Conservation (phyloP, 257 asterid species). For the Petrea volubilis region DNA sequence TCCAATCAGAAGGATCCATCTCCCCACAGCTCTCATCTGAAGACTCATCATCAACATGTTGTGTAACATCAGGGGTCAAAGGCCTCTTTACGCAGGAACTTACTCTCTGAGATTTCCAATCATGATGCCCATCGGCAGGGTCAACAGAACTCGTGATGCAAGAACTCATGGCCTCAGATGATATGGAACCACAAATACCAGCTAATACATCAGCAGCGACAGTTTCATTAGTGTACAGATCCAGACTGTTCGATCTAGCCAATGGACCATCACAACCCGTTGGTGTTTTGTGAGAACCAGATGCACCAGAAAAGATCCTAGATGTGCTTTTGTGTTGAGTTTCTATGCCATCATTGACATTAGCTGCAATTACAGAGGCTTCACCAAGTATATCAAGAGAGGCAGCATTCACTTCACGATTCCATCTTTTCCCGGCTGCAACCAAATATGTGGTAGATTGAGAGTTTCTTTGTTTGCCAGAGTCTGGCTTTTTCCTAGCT, state of each 20-base stretch:
- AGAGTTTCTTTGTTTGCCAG: constrained; percentile 56
- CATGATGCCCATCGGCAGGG: constrained; percentile 65
- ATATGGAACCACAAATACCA: constrained; percentile 90
- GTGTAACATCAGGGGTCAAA: constrained; percentile 68
- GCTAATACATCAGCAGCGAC: constrained; percentile 98
- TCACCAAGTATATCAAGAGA: constrained; percentile 83
- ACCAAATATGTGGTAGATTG: constrained; percentile 67
- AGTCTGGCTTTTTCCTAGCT: constrained; percentile 63
- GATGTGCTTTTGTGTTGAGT: constrained; percentile 50
- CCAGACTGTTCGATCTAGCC: constrained; percentile 57
- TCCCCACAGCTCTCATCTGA: constrained; percentile 96
- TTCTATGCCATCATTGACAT: constrained; percentile 42
- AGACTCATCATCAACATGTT: constrained; percentile 71
- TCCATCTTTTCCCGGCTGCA: constrained; percentile 76
- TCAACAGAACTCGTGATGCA: constrained; percentile 88
- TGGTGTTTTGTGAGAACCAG: constrained; percentile 41
- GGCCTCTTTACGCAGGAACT: constrained; percentile 53
- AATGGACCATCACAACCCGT: constrained; percentile 42
- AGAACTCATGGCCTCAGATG: constrained; percentile 96
- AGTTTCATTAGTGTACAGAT: constrained; percentile 59
- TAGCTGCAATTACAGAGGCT: constrained; percentile 75
- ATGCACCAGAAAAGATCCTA: constrained; percentile 41
- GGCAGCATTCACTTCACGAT: constrained; percentile 72
- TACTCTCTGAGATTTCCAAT: constrained; percentile 56
- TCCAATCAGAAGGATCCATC: constrained; percentile 79